Evolutionary conservation across 345 rosid genomes (phyloP), one percentile per base, ranked within the genome.

Genomic region (Camelina sativa): DNA sequence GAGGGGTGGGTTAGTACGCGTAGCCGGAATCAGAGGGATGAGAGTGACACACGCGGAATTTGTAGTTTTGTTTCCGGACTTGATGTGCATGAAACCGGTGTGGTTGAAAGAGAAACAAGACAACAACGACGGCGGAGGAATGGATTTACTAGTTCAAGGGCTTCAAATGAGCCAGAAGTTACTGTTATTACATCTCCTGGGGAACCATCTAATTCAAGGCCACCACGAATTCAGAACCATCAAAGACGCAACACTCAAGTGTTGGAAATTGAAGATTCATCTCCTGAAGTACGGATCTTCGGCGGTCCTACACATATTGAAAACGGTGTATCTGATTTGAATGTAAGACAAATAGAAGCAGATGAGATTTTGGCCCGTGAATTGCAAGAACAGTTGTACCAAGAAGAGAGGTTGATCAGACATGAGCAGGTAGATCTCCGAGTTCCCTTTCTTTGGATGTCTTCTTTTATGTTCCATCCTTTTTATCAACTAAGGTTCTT

Each of bases 331-430:
- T 81, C 81, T 38, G 85, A 85, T 78, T 80, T 82, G 65, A 86
- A 82, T 79, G 85, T 83, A 58, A 86, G 91, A 80, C 99, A 95
- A 80, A 63, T 95, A 22, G 96, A 92, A 84, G 99, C 90, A 15
- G 99, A 95, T 85, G 97, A 91, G 83, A 80, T 71, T 40, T 60
- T 95, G 77, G 99, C 98, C 57, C 90, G 85, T 78, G 96, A 86
- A 80, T 87, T 95, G 74, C 99, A 95, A 86, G 96, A 92, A 77
- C 90, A 89, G 79, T 65, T 95, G 43, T 92, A 92, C 77, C 82
- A 83, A 55, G 99, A 92, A 78, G 50, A 71, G 0, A 77, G 82
- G 7, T 11, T 76, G 58, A 62, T 71, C 50, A 83, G 78, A 25
- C 65, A 59, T 53, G 83, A 62, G 17, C 87, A 84, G 91, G 98